Evolutionary conservation across 2,329 filamentous ascomycete genomes (phyloP).

Genomic region (Ophiostoma ulmi): DNA sequence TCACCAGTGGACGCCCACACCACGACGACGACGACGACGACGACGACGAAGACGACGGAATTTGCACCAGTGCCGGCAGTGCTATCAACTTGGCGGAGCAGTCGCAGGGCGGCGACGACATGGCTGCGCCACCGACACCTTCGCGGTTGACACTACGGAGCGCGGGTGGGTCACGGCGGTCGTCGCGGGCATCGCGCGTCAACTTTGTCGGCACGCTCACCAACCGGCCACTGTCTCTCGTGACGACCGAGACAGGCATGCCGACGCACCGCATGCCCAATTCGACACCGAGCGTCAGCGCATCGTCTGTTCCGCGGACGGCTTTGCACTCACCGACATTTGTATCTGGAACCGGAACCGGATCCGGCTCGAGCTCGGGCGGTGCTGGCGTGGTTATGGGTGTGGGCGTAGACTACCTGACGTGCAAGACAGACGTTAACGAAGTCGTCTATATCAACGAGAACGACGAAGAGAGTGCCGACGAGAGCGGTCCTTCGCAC

Average conservation of each 20-base stretch:
- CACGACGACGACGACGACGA: constrained; percentile 57
- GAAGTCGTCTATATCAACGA: neutral
- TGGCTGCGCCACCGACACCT: neutral
- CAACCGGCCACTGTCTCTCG: constrained; percentile 35
- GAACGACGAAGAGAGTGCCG: constrained; percentile 15
- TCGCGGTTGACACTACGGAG: constrained; percentile 12
- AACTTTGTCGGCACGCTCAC: constrained; percentile 40
- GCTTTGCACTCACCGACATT: constrained; percentile 22
- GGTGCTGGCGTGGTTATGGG: neutral
- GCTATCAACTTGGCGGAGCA: constrained; percentile 57
- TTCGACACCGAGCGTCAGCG: constrained; percentile 25
- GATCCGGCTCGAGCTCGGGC: neutral
- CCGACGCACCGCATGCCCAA: constrained; percentile 37
- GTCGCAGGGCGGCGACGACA: constrained; percentile 36
- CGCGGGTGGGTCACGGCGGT: constrained; percentile 29
- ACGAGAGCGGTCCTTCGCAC: constrained; percentile 28
- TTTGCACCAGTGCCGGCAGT: constrained; percentile 50
- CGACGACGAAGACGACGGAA: constrained; percentile 54
- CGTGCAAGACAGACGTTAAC: neutral
- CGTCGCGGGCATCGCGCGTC: constrained; percentile 45
- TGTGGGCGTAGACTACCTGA: constrained; percentile 17
- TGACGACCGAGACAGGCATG: constrained; percentile 34
- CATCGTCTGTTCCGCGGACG: constrained; percentile 10
- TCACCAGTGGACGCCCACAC: constrained; percentile 72
- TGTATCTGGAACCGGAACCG: neutral